Conservation (phyloP, 164 flowering plant species). For the Kingdonia uniflora region DNA sequence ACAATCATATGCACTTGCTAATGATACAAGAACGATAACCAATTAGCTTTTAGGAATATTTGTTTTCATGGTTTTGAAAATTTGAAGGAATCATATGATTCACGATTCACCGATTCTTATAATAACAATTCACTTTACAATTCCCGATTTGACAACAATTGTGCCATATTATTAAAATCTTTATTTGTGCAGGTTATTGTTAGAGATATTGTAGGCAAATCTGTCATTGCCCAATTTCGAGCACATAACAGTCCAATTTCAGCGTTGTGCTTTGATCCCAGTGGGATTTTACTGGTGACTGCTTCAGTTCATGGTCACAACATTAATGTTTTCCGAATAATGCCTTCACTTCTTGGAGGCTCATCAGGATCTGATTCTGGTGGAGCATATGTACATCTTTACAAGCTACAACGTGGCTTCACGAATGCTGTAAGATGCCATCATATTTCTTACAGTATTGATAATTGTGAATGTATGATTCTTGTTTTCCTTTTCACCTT, state of each 20-base stretch:
- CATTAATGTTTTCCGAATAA: constrained; percentile 66
- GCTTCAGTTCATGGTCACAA: constrained; percentile 79
- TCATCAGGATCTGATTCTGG: constrained; percentile 31
- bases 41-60: too few relatives aligned
- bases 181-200: constrained; percentile 45
- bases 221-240: constrained; percentile 56
- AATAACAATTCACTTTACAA: too few relatives aligned
- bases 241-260: constrained; percentile 78
- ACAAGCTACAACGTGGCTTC: constrained; percentile 70
- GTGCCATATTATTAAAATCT: too few relatives aligned
- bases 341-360: constrained; percentile 30
- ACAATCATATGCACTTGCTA: too few relatives aligned
- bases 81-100: too few relatives aligned
- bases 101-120: too few relatives aligned
- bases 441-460: background rate
- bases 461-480: background rate
- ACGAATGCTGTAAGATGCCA: constrained; percentile 56
- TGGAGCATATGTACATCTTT: constrained; percentile 47
- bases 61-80: too few relatives aligned
- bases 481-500: background rate
- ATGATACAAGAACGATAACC: too few relatives aligned
- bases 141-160: too few relatives aligned
- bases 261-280: constrained; percentile 76
- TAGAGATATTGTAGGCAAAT: constrained; percentile 48
- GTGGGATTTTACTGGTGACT: constrained; percentile 66